Base-by-base conservation (phyloP, 495 filamentous ascomycete species). In the Aspergillus funiculosus region DNA sequence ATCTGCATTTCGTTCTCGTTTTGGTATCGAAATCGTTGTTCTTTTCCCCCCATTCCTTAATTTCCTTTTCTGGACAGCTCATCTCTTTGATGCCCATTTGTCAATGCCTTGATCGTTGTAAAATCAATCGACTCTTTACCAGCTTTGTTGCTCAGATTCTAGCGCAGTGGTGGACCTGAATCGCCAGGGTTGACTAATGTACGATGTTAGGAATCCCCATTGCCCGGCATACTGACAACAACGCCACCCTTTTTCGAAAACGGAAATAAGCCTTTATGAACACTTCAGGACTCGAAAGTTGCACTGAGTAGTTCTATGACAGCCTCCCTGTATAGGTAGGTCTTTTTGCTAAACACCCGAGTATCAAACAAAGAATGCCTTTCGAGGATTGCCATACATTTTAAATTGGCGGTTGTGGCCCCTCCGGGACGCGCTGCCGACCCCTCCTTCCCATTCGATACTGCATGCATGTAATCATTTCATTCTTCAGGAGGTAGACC, bases 391-490 rank as follows among this genome's bases (percentile, higher is more conserved):
- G 17, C 34, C 9, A 20, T 35, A 39, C 39, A 36, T 36, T 37
- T 29, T 19, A 35, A 26, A 31, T 39, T 32, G 48, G 50, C 18
- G 43, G 49, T 34, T 43, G 48, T 50, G 49, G 35, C 49, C 38
- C 45, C 47, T 49, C 47, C 46, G 40, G 34, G 35, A 49, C 19
- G 34, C 38, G 47, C 49, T 24, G 18, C 34, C 38, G 42, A 51
- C 54, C 58, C 58, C 54, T 55, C 58, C 49, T 46, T 48, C 18
- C 41, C 35, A 28, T 35, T 47, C 24, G 14, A 25, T 42, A 28
- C 32, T 41, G 27, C n/a, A 24, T 50, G 48, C 25, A 39, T 43
- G 50, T 59, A 50, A 52, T 53, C 37, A 37, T 41, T 18, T 9
- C 26, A 43, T 44, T 22, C 24, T 15, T 48, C 15, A 10, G 14